Evolutionary conservation across 1,284 basidiomycete species (phyloP).

Genomic region (Malassezia sympodialis): DNA sequence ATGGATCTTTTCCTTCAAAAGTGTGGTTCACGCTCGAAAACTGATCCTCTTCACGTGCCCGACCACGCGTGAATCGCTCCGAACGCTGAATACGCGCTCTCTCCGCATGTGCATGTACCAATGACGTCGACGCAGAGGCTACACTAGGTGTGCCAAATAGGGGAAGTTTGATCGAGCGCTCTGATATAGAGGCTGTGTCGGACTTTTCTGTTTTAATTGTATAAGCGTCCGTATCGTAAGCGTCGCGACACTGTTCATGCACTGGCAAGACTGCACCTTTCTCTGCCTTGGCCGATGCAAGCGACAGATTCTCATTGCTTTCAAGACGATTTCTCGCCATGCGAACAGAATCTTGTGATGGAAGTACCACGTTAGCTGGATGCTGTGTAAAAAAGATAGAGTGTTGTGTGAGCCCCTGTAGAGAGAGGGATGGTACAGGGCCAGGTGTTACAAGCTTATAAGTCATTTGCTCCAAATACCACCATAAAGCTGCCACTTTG

Average conservation of each 20-base stretch:
- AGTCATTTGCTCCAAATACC: slow-evolving; percentile 2
- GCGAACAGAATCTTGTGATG: background rate
- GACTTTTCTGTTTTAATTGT: background rate
- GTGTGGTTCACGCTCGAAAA: slow-evolving; percentile 16
- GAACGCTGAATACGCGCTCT: background rate
- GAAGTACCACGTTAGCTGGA: background rate
- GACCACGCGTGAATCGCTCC: background rate
- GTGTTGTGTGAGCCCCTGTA: slow-evolving; percentile 70
- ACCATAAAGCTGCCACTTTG: slow-evolving; percentile 13
- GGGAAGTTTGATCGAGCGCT: background rate
- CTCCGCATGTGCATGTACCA: slow-evolving; percentile 6
- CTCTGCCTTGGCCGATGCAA: background rate
- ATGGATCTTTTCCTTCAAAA: slow-evolving; percentile 43
- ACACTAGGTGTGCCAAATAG: background rate
- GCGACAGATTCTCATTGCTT: background rate
- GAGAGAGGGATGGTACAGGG: slow-evolving; percentile 55
- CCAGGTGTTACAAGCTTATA: background rate
- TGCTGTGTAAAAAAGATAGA: slow-evolving; percentile 73
- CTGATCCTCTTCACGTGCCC: background rate
- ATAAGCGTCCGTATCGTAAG: background rate
- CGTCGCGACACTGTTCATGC: background rate
- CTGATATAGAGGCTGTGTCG: background rate
- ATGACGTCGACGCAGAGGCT: background rate
- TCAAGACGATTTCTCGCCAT: background rate
- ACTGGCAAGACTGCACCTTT: background rate